A percentile compares a stretch with the other conserved stretches of the same genome.
Evolutionary conservation across 768 basidiomycete species (phyloP).

Genomic region (Pilatotrama ljubarskyi): DNA sequence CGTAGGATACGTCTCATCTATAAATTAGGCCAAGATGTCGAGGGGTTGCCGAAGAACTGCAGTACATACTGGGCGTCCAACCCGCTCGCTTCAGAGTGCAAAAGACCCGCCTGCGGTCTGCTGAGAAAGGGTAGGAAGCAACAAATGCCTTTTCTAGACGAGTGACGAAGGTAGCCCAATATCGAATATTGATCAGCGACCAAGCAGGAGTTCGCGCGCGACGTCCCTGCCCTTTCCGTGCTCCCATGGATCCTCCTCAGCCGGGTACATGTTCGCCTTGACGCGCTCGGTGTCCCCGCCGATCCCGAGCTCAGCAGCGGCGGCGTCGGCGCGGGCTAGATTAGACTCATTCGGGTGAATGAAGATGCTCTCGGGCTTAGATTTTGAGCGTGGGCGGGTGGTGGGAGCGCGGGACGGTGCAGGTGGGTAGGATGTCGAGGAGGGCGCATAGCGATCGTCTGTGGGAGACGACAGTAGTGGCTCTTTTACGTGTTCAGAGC

Average conservation of each 20-base stretch:
- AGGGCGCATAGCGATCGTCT: conserved; percentile 14
- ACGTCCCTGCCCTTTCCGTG: conserved; percentile 50
- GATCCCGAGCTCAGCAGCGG: conserved; percentile 55
- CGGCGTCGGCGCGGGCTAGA: conserved; percentile 64
- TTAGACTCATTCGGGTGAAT: conserved; percentile 67
- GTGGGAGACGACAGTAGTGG: conserved; percentile 23
- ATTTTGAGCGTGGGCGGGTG: conserved; percentile 46
- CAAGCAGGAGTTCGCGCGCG: conserved; percentile 46
- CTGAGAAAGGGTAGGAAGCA: not conserved
- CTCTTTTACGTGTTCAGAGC: conserved; percentile 29
- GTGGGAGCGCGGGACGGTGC: conserved; percentile 1
- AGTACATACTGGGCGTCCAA: not conserved
- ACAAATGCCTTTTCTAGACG: not conserved
- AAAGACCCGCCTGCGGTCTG: conserved; percentile 9
- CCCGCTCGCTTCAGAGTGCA: not conserved
- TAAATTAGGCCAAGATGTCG: not conserved
- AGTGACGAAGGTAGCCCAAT: not conserved
- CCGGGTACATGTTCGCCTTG: conserved; percentile 36
- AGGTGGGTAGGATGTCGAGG: conserved; percentile 22
- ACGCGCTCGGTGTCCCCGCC: conserved; percentile 48
- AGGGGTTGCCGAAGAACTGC: not conserved
- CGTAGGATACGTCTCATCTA: conserved; percentile 1
- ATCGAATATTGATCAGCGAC: conserved; percentile 9
- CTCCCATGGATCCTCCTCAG: conserved; percentile 48
- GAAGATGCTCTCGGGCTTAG: conserved; percentile 58